phyloP scores from a whole-genome alignment of 768 basidiomycete species.

The Leccinum sublutescens region DNA sequence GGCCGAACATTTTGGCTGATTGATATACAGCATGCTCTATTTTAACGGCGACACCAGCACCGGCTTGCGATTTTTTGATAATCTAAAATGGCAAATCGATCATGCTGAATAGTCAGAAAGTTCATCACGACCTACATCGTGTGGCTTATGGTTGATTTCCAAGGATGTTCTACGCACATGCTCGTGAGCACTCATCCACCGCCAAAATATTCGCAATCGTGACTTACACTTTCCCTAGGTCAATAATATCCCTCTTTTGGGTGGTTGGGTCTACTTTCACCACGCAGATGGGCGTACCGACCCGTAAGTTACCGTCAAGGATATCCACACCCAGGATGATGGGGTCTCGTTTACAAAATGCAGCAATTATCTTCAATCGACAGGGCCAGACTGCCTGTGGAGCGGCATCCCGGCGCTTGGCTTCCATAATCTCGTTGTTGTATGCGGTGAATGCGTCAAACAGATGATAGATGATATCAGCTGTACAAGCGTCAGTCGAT shows the following conservation, averaged over 20 bases:
- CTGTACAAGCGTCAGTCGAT: slow-evolving; percentile 40
- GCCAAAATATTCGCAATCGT: background rate
- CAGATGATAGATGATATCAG: slow-evolving; percentile 97
- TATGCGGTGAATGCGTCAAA: slow-evolving; percentile 97
- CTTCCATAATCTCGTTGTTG: slow-evolving; percentile 87
- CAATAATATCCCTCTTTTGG: slow-evolving; percentile 86
- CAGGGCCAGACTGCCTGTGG: slow-evolving; percentile 98
- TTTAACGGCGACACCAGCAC: slow-evolving; percentile 96
- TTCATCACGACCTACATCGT: slow-evolving; percentile 53
- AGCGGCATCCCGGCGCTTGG: slow-evolving; percentile 88
- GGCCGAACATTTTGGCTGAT: slow-evolving; percentile 91
- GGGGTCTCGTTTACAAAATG: slow-evolving; percentile 95
- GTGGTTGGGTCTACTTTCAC: slow-evolving; percentile 88
- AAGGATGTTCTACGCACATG: slow-evolving; percentile 70
- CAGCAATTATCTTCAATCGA: slow-evolving; percentile 87
- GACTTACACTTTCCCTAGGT: slow-evolving; percentile 90
- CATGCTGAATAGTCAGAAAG: background rate
- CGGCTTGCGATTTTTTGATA: slow-evolving; percentile 92
- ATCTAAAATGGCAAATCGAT: slow-evolving; percentile 44
- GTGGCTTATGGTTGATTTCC: slow-evolving; percentile 94
- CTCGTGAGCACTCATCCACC: slow-evolving; percentile 5
- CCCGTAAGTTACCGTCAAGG: slow-evolving; percentile 83
- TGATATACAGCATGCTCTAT: slow-evolving; percentile 97
- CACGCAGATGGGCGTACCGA: slow-evolving; percentile 94
- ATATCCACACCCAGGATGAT: slow-evolving; percentile 98